Conservation (phyloP, 176 grass and related monocot genomes). For the Ensete ventricosum region DNA sequence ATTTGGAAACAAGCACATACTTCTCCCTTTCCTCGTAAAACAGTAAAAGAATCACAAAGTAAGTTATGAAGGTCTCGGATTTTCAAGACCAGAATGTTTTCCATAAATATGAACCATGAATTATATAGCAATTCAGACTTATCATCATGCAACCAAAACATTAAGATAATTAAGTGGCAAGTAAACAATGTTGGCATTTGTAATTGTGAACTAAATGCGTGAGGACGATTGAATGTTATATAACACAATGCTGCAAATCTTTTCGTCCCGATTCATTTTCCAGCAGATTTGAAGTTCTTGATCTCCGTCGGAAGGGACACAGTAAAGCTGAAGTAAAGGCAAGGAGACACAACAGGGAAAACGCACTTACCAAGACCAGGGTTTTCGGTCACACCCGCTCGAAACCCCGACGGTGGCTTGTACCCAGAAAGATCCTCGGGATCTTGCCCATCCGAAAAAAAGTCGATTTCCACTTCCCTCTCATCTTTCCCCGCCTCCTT, state of each 20-base stretch:
- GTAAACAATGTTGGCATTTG: background rate
- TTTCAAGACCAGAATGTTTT: background rate
- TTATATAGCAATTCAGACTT: background rate
- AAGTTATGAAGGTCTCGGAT: background rate
- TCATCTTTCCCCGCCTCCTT: conserved; percentile 39
- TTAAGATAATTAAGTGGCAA: background rate
- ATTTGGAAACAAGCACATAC: background rate
- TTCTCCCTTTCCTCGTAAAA: background rate
- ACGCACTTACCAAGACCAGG: conserved; percentile 60
- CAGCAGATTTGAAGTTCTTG: background rate
- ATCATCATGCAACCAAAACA: background rate
- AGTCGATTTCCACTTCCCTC: conserved; percentile 25
- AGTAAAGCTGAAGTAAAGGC: background rate
- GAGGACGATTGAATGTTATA: background rate
- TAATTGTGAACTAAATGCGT: too few relatives aligned
- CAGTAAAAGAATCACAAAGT: background rate
- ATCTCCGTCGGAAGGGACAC: background rate
- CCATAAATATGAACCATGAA: background rate
- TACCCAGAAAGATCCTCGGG: conserved; percentile 17
- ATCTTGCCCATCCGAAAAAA: conserved; percentile 25
- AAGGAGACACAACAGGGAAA: background rate
- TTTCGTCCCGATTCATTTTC: background rate
- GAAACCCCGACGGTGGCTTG: conserved; percentile 34
- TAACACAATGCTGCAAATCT: background rate
- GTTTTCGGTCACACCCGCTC: conserved; percentile 61